These are phyloP conservation scores for Fusarium sarcochroum DNA, from an alignment of 2,329 filamentous ascomycete species.

Conservation along the genomic window DNA sequence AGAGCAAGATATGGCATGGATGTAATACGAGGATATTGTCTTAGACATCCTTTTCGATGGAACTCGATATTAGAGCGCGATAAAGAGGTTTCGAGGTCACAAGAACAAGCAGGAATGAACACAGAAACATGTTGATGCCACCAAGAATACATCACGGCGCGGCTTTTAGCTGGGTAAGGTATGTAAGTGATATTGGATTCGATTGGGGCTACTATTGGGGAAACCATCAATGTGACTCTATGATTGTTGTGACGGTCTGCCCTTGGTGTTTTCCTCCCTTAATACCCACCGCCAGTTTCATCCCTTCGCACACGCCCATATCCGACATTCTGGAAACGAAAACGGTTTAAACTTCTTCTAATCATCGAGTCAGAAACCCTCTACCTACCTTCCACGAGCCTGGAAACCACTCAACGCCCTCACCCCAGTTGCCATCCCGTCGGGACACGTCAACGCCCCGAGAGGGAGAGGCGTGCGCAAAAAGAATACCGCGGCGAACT, in stretches of 20 bases:
- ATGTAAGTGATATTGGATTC: slow-evolving; percentile 4
- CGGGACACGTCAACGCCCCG: slow-evolving; percentile 6
- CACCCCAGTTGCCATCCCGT: slow-evolving; percentile 3
- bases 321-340: slow-evolving; percentile 2
- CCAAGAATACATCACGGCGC: background rate
- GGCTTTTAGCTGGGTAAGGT: slow-evolving; percentile 13
- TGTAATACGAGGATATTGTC: slow-evolving; percentile 8
- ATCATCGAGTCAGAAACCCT: background rate
- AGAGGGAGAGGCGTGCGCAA: background rate
- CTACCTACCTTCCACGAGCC: background rate
- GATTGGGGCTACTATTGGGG: background rate
- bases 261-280: slow-evolving; percentile 23
- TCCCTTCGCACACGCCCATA: slow-evolving; percentile 6
- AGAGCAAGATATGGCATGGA: slow-evolving; percentile 11
- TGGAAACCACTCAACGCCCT: background rate
- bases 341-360: slow-evolving; percentile 7
- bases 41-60: slow-evolving; percentile 12
- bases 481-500: background rate
- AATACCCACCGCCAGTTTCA: background rate
- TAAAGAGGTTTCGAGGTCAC: background rate
- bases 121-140: background rate
- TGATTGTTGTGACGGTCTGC: slow-evolving; percentile 2
- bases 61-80: background rate
- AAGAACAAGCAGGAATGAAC: slow-evolving; percentile 9
- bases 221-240: slow-evolving; percentile 4